Conservation (phyloP, 768 basidiomycete species). For the Phanerodontia chrysosporium region DNA sequence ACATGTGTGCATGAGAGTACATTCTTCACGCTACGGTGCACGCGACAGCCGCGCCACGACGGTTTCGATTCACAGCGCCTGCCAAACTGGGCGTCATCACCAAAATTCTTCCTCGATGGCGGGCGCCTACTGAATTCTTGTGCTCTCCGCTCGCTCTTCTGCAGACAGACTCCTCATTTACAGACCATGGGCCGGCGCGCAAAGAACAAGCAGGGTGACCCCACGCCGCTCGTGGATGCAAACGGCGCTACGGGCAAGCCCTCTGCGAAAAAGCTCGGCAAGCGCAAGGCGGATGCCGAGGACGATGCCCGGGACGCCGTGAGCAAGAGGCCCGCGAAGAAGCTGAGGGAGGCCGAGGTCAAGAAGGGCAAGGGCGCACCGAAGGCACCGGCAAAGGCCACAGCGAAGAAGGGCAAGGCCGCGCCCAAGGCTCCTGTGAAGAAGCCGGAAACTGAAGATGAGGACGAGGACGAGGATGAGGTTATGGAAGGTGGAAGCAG, state of each 20-base stretch:
- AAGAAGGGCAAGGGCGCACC: conserved; percentile 12
- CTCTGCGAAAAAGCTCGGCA: conserved; percentile 59
- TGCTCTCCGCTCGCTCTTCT: background rate
- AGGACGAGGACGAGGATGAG: conserved; percentile 25
- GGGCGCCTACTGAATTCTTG: background rate
- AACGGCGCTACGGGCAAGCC: conserved; percentile 26
- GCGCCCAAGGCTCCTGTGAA: background rate
- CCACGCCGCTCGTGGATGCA: conserved; percentile 47
- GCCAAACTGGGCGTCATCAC: conserved; percentile 1
- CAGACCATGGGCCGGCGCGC: conserved; percentile 79
- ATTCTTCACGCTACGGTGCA: too few species aligned
- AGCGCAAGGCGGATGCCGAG: conserved; percentile 60
- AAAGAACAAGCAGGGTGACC: conserved; percentile 79
- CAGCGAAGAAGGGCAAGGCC: conserved; percentile 9
- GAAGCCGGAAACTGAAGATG: conserved; percentile 2
- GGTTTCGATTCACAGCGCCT: background rate
- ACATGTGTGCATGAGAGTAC: too few species aligned
- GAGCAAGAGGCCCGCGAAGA: conserved; percentile 23
- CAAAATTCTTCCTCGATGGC: conserved; percentile 1
- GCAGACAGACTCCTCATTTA: background rate
- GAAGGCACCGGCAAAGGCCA: background rate
- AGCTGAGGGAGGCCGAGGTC: conserved; percentile 19
- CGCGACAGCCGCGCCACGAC: background rate
- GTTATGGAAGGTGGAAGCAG: conserved; percentile 27
- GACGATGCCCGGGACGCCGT: conserved; percentile 14